These are phyloP conservation scores for Argentina anserina DNA, from an alignment of 306 rosid species.

Conservation along the genomic window DNA sequence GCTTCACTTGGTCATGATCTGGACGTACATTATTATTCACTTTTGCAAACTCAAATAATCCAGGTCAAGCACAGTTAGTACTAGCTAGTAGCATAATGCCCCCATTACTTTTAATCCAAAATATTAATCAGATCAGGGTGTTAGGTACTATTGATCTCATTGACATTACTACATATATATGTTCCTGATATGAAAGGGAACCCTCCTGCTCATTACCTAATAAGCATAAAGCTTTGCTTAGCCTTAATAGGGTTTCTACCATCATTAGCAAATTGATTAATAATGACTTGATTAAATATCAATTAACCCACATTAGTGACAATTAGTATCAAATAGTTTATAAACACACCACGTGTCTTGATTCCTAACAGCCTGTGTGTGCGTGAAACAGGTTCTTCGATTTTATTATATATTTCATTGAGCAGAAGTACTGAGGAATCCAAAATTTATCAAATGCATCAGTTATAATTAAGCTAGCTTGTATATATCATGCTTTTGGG, in stretches of 20 bases:
- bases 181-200: conserved; percentile 18
- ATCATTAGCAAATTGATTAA: background rate
- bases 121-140: background rate
- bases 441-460: conserved; percentile 14
- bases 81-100: conserved; percentile 14
- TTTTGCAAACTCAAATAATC: background rate
- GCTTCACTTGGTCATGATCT: conserved; percentile 5
- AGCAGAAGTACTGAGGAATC: conserved; percentile 4
- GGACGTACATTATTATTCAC: conserved; percentile 1
- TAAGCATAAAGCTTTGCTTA: background rate
- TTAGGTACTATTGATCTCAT: conserved; percentile 4
- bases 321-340: background rate
- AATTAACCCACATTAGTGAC: conserved; percentile 4
- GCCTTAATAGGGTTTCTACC: conserved; percentile 10
- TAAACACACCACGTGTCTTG: conserved; percentile 47
- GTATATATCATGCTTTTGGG: conserved; percentile 19
- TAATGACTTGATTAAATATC: conserved; percentile 8
- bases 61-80: conserved; percentile 4
- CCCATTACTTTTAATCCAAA: conserved; percentile 5
- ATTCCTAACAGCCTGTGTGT: conserved; percentile 55
- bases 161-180: background rate
- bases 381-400: conserved; percentile 27
- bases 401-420: conserved; percentile 8
- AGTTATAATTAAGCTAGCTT: conserved; percentile 6
- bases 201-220: conserved; percentile 26